These are phyloP conservation scores for Leccinum pellstonianum DNA, from an alignment of 768 basidiomycete genomes.

Conservation along the genomic window DNA sequence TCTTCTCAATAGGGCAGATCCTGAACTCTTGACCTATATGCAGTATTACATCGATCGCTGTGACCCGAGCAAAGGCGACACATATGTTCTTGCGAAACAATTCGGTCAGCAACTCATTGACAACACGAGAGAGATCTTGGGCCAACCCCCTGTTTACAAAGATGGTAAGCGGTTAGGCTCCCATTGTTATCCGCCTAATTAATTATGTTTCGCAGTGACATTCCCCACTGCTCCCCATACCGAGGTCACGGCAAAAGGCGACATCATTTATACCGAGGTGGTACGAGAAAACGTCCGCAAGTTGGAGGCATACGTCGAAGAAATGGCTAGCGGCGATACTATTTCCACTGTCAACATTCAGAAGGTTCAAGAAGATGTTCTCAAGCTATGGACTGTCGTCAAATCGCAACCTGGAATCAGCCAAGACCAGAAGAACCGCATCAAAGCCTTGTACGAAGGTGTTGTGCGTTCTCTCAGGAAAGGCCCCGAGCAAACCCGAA, in stretches of 20 bases:
- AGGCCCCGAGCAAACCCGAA: slow-evolving; percentile 57
- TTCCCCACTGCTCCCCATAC: slow-evolving; percentile 98
- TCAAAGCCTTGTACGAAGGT: slow-evolving; percentile 93
- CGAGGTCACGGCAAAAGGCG: slow-evolving; percentile 89
- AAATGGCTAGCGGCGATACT: slow-evolving; percentile 96
- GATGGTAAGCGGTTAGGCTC: slow-evolving; percentile 64
- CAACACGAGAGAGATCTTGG: slow-evolving; percentile 85
- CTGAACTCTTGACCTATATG: slow-evolving; percentile 90
- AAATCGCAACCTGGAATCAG: slow-evolving; percentile 97
- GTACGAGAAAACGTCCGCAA: slow-evolving; percentile 96
- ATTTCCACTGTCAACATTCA: slow-evolving; percentile 89
- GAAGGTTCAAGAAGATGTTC: slow-evolving; percentile 96
- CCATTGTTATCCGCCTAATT: neutral
- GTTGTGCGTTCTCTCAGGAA: slow-evolving; percentile 92
- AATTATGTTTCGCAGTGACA: slow-evolving; percentile 56
- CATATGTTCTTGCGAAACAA: slow-evolving; percentile 92
- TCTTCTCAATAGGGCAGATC: slow-evolving; percentile 96
- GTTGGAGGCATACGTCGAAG: slow-evolving; percentile 94
- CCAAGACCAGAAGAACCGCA: slow-evolving; percentile 93
- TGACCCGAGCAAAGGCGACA: slow-evolving; percentile 81
- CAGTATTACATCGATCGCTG: slow-evolving; percentile 89
- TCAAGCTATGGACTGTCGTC: slow-evolving; percentile 96
- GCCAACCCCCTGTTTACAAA: slow-evolving; percentile 87
- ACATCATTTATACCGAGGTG: slow-evolving; percentile 93
- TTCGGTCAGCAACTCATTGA: slow-evolving; percentile 95